These are phyloP conservation scores for Lantana camara DNA, from an alignment of 257 asterid genomes.

Conservation along the genomic window DNA sequence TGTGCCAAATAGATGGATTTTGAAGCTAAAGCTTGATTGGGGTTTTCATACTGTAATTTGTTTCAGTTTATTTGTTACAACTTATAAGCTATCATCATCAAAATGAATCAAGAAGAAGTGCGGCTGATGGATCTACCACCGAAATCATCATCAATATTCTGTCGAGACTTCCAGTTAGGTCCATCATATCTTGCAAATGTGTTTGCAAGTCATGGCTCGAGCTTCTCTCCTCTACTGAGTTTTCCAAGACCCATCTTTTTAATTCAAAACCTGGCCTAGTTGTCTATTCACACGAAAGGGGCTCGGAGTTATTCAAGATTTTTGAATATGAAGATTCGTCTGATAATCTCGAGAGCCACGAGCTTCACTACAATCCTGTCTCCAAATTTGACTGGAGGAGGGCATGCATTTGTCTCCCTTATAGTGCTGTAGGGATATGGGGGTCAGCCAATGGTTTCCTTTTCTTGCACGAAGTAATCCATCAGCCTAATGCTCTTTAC, in stretches of 20 bases:
- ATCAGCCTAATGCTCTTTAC: too few species aligned
- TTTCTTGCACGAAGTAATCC: background rate
- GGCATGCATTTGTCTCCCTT: background rate
- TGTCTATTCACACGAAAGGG: background rate
- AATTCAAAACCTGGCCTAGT: conserved; percentile 31
- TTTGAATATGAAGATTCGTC: conserved; percentile 27
- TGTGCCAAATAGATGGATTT: too few species aligned
- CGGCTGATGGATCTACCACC: conserved; percentile 16
- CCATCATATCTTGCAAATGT: too few species aligned
- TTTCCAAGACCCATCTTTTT: conserved; percentile 18
- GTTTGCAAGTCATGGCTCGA: conserved; percentile 36
- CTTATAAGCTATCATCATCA: too few species aligned
- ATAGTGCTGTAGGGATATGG: background rate
- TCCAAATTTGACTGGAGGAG: conserved; percentile 13
- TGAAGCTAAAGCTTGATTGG: too few species aligned
- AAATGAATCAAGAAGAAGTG: too few species aligned
- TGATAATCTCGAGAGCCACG: too few species aligned
- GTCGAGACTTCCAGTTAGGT: too few species aligned
- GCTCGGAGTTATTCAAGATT: background rate
- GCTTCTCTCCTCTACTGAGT: conserved; percentile 22
- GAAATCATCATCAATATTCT: too few species aligned
- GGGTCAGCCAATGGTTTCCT: conserved; percentile 29
- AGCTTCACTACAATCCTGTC: conserved; percentile 13
- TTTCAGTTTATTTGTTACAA: too few species aligned
- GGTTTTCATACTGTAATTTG: too few species aligned